Evolutionary conservation across 2,329 filamentous ascomycete genomes (phyloP).

Genomic region (Pseudomassariella vexata): DNA sequence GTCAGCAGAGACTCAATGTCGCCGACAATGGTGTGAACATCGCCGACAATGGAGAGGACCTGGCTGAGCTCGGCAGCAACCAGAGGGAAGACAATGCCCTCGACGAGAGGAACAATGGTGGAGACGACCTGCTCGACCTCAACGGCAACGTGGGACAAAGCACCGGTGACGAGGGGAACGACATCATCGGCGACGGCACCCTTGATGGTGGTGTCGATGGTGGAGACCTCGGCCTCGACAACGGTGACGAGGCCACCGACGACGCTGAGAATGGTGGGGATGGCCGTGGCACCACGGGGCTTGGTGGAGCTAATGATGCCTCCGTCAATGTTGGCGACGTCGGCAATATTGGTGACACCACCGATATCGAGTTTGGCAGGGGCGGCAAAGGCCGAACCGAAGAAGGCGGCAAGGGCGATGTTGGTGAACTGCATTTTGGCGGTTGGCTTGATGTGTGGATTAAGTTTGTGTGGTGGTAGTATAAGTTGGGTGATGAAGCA

Average conservation of each 20-base stretch:
- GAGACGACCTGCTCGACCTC: constrained; percentile 15
- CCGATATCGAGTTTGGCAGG: constrained; percentile 8
- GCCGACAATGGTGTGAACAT: constrained; percentile 16
- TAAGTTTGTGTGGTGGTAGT: constrained; percentile 6
- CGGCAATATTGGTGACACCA: constrained; percentile 10
- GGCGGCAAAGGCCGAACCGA: constrained; percentile 24
- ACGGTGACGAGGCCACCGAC: constrained; percentile 13
- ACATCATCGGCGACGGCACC: constrained; percentile 10
- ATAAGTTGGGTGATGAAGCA: constrained; percentile 3
- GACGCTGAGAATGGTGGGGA: constrained; percentile 6
- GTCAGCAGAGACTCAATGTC: constrained; percentile 12
- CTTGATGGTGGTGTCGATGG: constrained; percentile 4
- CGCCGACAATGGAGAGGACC: constrained; percentile 15
- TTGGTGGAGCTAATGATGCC: no score
- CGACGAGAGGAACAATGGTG: constrained; percentile 13
- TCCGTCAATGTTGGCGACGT: no score
- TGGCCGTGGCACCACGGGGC: constrained; percentile 1
- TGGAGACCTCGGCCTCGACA: constrained; percentile 14
- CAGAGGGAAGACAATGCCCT: constrained; percentile 12
- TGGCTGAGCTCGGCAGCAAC: constrained; percentile 15
- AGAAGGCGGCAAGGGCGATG: constrained; percentile 23
- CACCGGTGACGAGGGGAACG: constrained; percentile 13
- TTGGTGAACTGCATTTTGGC: constrained; percentile 26
- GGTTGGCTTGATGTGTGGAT: no score
- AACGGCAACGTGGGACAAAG: constrained; percentile 14